Evolutionary conservation across 441 rosid species (phyloP), one percentile per base, ranked within the genome.

Genomic region (Dalechampia spathulata): DNA sequence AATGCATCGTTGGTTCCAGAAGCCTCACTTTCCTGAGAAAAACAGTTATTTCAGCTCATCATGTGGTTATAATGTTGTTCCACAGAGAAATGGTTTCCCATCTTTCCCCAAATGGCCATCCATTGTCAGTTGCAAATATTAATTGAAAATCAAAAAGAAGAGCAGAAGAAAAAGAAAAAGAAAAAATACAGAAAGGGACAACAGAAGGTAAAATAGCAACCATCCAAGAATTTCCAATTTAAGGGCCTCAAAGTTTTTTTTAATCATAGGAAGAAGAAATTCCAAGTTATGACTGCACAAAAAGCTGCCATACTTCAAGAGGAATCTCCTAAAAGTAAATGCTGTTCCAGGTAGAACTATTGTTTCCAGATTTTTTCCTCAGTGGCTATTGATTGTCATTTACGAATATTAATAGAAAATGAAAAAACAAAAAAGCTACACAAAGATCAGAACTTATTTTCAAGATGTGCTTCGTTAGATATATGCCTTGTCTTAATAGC

Each of bases 1-100:
- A 95, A 92, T 34, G 55, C 53, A 70, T 81, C 92, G 54, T 83
- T 74, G 62, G 74, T 80, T 71, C 75, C 65, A 58, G 80, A 57
- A 49, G 79, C 80, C 67, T 82, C 86, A 0, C 64, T 57, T 78
- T 83, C 88, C 96, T 89, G 75, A 64, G n/a, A 54, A 25, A 66
- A 65, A 34, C 49, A 19, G 20, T 46, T n/a, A 58, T 58, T 56
- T 46, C 49, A 62, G 38, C 23, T n/a, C 4, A 45, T 26, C 22
- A 58, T 37, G n/a, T 50, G 25, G 30, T 30, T 20, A 49, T 7
- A 30, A 49, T n/a, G 44, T 17, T 36, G 46, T 9, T 4, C n/a
- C n/a, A n/a, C n/a, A n/a, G n/a, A n/a, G n/a, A n/a, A n/a, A n/a
- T n/a, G n/a, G n/a, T n/a, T n/a, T n/a, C n/a, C n/a, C n/a, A n/a